Conservation (phyloP, 2,329 filamentous ascomycete species). For the Myriosclerotinia duriaeana region DNA sequence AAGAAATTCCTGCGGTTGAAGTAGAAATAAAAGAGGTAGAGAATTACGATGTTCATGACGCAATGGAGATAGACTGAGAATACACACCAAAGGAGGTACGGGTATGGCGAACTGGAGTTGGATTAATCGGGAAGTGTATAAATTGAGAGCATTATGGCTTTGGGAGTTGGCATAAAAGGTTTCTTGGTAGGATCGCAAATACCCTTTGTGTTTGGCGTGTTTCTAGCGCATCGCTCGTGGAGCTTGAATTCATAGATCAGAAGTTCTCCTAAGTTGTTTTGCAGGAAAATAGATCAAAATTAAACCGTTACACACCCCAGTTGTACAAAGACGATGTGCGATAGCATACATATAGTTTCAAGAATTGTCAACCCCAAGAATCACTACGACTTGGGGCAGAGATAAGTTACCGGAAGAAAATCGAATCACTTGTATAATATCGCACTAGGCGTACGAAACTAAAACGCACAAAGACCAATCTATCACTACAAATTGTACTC, state of each 20-base stretch:
- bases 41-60: slow-evolving; percentile 27
- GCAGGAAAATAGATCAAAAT: not conserved
- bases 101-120: slow-evolving; percentile 1
- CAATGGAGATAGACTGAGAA: slow-evolving; percentile 36
- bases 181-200: slow-evolving; percentile 12
- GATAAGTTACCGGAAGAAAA: not conserved
- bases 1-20: slow-evolving; percentile 30
- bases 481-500: not conserved
- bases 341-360: not conserved
- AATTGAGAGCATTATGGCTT: not conserved
- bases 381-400: not conserved
- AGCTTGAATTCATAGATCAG: not conserved
- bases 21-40: slow-evolving; percentile 18
- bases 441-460: not conserved
- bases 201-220: slow-evolving; percentile 14
- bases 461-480: not conserved
- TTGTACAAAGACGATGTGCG: not conserved
- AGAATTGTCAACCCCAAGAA: not conserved
- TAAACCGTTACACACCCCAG: not conserved
- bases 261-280: not conserved
- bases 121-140: slow-evolving; percentile 7
- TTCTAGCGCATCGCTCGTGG: not conserved
- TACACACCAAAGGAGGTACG: not conserved
- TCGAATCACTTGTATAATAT: not conserved
- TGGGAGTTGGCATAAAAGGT: not conserved